Evolutionary conservation across 1,284 basidiomycete genomes (phyloP), one percentile per base, ranked within the genome.

Genomic region (Cryptococcus sp.): DNA sequence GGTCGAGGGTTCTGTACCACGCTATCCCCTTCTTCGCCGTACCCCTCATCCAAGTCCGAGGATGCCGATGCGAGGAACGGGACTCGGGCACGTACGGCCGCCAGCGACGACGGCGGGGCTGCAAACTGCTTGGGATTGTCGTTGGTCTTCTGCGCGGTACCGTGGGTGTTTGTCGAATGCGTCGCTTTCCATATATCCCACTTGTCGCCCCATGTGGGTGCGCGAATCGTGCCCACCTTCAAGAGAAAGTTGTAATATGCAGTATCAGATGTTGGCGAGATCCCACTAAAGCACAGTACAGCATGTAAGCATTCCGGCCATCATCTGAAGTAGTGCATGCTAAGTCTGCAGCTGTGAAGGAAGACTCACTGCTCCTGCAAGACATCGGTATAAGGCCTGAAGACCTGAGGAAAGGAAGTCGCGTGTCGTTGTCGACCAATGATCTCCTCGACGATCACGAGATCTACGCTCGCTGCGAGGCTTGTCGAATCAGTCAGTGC

Each of bases 231-330:
- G n/a, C 75, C 75, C 5, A 79, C 64, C 60, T 77, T 76, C 38
- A 79, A 66, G 13, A 79, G 68, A 51, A 79, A 77, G 53, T 73
- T 70, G 62, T 78, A 79, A 61, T 77, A 76, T 10, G 58, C 55
- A 19, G 71, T 70, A 58, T 78, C 76, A 25, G 51, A 45, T 3
- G 68, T 65, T 1, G 66, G 67, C 0, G 66, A 65, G 4, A 78
- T 63, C 13, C 71, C 76, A 57, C 76, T 78, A 60, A 2, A 19
- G 5, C 43, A 47, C 5, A 47, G 41, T 11, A 25, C 5, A 20
- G 48, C 42, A 19, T 45, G n/a, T 40, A 40, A 35, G 30, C 8
- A n/a, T 40, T 2, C 1, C 7, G 2, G 35, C 13, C 27, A 16
- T 35, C 17, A 38, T 10, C 17, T n/a, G 11, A 20, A 5, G 7